phyloP scores from a whole-genome alignment of 805 yeast species.

The Wickerhamomyces silvicola region DNA sequence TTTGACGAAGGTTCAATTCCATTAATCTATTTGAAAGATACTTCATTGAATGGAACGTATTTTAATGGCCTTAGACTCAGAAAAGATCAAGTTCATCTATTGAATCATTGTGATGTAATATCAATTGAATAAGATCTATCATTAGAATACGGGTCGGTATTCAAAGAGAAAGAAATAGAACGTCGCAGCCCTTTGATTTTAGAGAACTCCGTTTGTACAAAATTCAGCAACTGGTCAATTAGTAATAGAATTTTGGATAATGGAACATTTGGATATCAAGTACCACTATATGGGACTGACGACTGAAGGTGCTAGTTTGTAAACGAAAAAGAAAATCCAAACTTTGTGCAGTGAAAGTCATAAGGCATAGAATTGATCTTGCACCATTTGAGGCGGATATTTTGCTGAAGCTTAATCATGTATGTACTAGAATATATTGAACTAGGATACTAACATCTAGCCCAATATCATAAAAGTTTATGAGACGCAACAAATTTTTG shows the following conservation, averaged over 20 bases:
- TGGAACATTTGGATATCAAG: slow-evolving; percentile 57
- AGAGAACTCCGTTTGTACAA: slow-evolving; percentile 15
- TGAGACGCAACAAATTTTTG: slow-evolving; percentile 24
- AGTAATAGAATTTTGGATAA: slow-evolving; percentile 38
- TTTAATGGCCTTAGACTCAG: slow-evolving; percentile 32
- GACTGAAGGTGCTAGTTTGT: slow-evolving; percentile 30
- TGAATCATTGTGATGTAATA: slow-evolving; percentile 34
- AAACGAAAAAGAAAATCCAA: slow-evolving; percentile 17
- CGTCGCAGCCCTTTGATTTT: slow-evolving; percentile 12
- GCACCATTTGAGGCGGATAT: slow-evolving; percentile 39
- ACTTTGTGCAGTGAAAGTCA: slow-evolving; percentile 45
- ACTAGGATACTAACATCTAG: slow-evolving; percentile 16
- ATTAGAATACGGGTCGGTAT: slow-evolving; percentile 16
- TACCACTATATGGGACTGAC: too few species aligned
- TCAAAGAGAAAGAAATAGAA: slow-evolving; percentile 10
- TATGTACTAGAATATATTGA: slow-evolving; percentile 19
- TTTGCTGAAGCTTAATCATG: slow-evolving; percentile 33
- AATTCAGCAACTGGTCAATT: slow-evolving; percentile 35
- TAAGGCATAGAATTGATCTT: slow-evolving; percentile 24
- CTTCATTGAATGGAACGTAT: slow-evolving; percentile 44
- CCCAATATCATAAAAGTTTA: slow-evolving; percentile 44
- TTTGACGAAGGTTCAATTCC: slow-evolving; percentile 45
- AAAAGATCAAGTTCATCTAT: slow-evolving; percentile 27
- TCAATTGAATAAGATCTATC: slow-evolving; percentile 28
- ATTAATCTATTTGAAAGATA: slow-evolving; percentile 42